Percentiles rank a stretch among this genome's conserved stretches.
Conservation (phyloP, 2,329 filamentous ascomycete genomes). For the Fusarium sp. region DNA sequence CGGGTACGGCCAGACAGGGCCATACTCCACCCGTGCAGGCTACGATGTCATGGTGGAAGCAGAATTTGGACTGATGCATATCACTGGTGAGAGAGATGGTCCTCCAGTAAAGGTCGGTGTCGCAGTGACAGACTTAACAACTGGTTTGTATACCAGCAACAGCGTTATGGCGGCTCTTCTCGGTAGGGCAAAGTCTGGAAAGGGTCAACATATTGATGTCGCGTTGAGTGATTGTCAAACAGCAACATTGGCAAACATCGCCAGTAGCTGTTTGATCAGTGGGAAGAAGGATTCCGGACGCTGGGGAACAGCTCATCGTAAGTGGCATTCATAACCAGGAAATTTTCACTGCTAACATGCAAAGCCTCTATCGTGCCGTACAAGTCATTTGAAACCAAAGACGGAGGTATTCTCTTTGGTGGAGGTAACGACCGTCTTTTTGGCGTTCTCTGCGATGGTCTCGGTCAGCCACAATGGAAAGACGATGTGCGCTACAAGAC, state of each 20-base stretch:
- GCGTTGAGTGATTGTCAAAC: slow-evolving; percentile 94
- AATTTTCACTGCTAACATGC: neutral
- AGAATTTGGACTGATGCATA: slow-evolving; percentile 98
- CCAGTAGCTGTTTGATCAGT: slow-evolving; percentile 89
- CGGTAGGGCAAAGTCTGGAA: slow-evolving; percentile 77
- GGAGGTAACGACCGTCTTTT: slow-evolving; percentile 80
- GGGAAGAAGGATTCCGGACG: slow-evolving; percentile 87
- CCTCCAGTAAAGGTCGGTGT: slow-evolving; percentile 97
- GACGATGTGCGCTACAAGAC: slow-evolving; percentile 68
- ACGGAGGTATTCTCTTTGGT: slow-evolving; percentile 77
- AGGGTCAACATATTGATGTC: slow-evolving; percentile 92
- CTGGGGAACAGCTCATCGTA: slow-evolving; percentile 97
- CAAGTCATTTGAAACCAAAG: slow-evolving; percentile 80
- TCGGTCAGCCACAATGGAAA: slow-evolving; percentile 70
- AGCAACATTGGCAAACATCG: slow-evolving; percentile 93
- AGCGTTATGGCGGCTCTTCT: slow-evolving; percentile 94
- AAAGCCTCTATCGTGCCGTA: slow-evolving; percentile 97
- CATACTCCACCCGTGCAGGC: slow-evolving; percentile 86
- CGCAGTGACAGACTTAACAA: slow-evolving; percentile 95
- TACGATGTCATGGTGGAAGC: slow-evolving; percentile 99
- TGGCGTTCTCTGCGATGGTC: slow-evolving; percentile 69
- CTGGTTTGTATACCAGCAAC: slow-evolving; percentile 94
- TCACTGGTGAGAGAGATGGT: slow-evolving; percentile 88
- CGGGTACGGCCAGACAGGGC: slow-evolving; percentile 95
- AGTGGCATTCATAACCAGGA: slow-evolving; percentile 42